Conservation (phyloP, 306 rosid species). For the Cicer judaicum region DNA sequence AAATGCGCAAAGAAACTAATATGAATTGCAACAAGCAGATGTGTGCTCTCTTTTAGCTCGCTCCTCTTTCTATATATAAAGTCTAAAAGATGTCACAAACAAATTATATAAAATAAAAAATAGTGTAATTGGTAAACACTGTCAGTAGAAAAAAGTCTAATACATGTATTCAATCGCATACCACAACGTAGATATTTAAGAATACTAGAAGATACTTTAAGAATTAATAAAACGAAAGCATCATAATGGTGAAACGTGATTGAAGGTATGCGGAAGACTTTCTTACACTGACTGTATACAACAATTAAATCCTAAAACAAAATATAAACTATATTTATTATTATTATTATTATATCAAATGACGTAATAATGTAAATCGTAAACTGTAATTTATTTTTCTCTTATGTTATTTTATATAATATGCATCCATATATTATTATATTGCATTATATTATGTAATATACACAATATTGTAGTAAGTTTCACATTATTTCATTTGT, state of each 20-base stretch:
- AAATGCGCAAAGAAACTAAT: constrained; percentile 24
- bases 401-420: neutral
- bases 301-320: neutral
- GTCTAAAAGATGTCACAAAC: neutral
- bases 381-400: neutral
- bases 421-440: neutral
- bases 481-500: neutral
- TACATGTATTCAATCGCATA: too few species aligned
- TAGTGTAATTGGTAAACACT: too few species aligned
- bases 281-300: too few species aligned
- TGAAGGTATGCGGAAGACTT: too few species aligned
- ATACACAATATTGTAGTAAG: neutral
- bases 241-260: too few species aligned
- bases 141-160: too few species aligned
- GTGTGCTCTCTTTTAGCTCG: neutral
- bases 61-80: neutral
- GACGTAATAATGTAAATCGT: neutral
- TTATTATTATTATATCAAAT: neutral
- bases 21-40: constrained; percentile 10
- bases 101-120: too few species aligned
- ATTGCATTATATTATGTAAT: neutral
- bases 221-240: too few species aligned
- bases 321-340: neutral
- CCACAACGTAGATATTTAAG: too few species aligned
- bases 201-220: too few species aligned